phyloP scores from a whole-genome alignment of 2,329 filamentous ascomycete species.

The Fusarium austroafricanum region DNA sequence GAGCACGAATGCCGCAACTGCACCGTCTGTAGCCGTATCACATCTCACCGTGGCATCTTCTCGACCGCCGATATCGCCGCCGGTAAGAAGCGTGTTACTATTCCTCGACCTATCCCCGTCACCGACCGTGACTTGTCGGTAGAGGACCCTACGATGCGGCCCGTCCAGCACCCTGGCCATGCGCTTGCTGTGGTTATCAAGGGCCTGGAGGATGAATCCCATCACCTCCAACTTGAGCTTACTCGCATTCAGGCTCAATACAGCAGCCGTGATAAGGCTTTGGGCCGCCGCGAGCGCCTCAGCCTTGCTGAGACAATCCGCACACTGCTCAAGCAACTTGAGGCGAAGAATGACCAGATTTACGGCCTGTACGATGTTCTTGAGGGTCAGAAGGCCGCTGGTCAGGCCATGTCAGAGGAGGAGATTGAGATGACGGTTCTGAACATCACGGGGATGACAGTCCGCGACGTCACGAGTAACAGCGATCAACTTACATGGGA shows the following conservation, averaged over 20 bases:
- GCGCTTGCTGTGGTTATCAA: conserved; percentile 88
- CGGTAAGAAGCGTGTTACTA: conserved; percentile 69
- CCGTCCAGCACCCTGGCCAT: conserved; percentile 74
- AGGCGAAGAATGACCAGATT: conserved; percentile 81
- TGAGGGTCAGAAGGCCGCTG: conserved; percentile 78
- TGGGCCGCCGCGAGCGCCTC: conserved; percentile 73
- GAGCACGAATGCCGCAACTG: conserved; percentile 68
- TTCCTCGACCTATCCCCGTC: conserved; percentile 73
- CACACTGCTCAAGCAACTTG: conserved; percentile 70
- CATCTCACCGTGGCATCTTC: conserved; percentile 55
- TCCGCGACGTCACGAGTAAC: conserved; percentile 53
- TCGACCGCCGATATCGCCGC: conserved; percentile 53
- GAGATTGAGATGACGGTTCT: conserved; percentile 73
- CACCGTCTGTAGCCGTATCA: conserved; percentile 67
- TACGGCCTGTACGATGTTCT: conserved; percentile 87
- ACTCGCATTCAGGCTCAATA: conserved; percentile 70
- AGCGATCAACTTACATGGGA: conserved; percentile 58
- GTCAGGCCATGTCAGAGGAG: conserved; percentile 71
- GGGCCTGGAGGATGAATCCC: conserved; percentile 81
- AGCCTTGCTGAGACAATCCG: conserved; percentile 71
- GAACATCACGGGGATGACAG: conserved; percentile 62
- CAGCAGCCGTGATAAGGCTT: conserved; percentile 72
- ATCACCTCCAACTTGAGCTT: conserved; percentile 79
- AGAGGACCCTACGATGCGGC: conserved; percentile 70
- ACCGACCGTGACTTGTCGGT: conserved; percentile 66